These are phyloP conservation scores for Aspergillus sp. DNA, from an alignment of 2,329 filamentous ascomycete genomes.

Conservation along the genomic window DNA sequence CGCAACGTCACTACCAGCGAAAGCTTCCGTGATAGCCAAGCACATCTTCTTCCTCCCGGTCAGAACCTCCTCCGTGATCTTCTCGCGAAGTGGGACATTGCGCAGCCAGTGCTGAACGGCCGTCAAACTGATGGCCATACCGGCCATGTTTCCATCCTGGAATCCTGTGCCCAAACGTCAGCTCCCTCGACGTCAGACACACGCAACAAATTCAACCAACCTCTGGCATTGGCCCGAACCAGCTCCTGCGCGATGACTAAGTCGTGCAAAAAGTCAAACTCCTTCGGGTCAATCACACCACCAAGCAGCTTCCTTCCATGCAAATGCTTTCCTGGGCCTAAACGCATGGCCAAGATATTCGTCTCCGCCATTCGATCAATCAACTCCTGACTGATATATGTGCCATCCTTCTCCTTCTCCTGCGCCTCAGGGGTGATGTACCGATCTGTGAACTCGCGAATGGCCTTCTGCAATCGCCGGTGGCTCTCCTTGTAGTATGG, in stretches of 20 bases:
- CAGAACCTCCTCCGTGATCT: conserved; percentile 63
- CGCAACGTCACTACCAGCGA: conserved; percentile 76
- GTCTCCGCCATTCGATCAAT: conserved; percentile 70
- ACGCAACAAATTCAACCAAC: conserved; percentile 8
- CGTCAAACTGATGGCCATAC: conserved; percentile 74
- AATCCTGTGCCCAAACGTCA: conserved; percentile 44
- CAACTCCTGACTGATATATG: conserved; percentile 59
- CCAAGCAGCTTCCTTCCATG: conserved; percentile 61
- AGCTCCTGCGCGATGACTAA: conserved; percentile 68
- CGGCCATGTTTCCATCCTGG: conserved; percentile 78
- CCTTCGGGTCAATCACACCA: conserved; percentile 64
- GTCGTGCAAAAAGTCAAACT: conserved; percentile 85
- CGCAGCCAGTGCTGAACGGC: conserved; percentile 72
- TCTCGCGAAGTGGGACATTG: conserved; percentile 57
- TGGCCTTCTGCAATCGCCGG: conserved; percentile 56
- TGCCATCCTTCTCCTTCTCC: conserved; percentile 65
- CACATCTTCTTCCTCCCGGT: conserved; percentile 81
- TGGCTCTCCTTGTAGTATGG: conserved; percentile 77
- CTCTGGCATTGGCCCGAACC: conserved; percentile 60
- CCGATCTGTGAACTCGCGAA: conserved; percentile 64
- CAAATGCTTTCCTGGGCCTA: conserved; percentile 75
- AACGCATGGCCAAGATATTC: conserved; percentile 69
- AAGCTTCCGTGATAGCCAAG: conserved; percentile 79
- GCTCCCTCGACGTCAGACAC: neutral
- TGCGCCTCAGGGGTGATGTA: conserved; percentile 67